Conservation (phyloP, 495 filamentous ascomycete species). For the Hypoxylon subgilvum region DNA sequence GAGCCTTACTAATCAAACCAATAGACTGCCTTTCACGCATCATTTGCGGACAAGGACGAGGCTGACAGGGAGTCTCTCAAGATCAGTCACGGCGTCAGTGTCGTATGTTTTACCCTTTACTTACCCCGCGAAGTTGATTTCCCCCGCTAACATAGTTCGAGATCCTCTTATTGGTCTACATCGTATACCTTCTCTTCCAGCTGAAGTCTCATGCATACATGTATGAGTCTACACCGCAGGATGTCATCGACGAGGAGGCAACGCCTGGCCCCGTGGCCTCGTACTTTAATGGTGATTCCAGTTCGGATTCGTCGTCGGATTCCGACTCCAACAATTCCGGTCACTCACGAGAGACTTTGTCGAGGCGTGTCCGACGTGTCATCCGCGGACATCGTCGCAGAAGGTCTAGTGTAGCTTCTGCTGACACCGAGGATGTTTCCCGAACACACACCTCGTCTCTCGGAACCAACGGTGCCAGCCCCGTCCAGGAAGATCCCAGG, state of each 20-base stretch:
- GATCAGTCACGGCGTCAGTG: constrained; percentile 87
- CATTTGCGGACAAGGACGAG: constrained; percentile 36
- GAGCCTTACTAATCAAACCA: constrained; percentile 9
- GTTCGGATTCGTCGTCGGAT: constrained; percentile 62
- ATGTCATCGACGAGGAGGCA: constrained; percentile 86
- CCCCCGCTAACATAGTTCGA: constrained; percentile 38
- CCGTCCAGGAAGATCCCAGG: constrained; percentile 38
- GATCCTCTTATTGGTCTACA: constrained; percentile 82
- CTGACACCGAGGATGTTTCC: constrained; percentile 55
- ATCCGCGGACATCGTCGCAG: constrained; percentile 71
- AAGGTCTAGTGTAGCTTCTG: constrained; percentile 75
- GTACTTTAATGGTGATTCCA: constrained; percentile 74
- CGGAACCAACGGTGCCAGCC: constrained; percentile 43
- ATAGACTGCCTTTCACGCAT: constrained; percentile 61
- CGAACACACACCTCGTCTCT: constrained; percentile 47
- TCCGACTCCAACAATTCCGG: constrained; percentile 71
- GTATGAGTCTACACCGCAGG: constrained; percentile 87
- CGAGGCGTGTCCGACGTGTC: constrained; percentile 73
- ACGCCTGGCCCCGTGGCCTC: constrained; percentile 83
- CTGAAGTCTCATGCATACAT: constrained; percentile 90
- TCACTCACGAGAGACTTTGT: constrained; percentile 71
- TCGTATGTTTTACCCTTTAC: constrained; percentile 57
- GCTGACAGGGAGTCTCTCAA: constrained; percentile 76
- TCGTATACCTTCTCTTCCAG: constrained; percentile 87
- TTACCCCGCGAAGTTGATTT: neutral